Evolutionary conservation across 768 basidiomycete genomes (phyloP), one percentile per base, ranked within the genome.

Genomic region (Psilocybe subaeruginosa): DNA sequence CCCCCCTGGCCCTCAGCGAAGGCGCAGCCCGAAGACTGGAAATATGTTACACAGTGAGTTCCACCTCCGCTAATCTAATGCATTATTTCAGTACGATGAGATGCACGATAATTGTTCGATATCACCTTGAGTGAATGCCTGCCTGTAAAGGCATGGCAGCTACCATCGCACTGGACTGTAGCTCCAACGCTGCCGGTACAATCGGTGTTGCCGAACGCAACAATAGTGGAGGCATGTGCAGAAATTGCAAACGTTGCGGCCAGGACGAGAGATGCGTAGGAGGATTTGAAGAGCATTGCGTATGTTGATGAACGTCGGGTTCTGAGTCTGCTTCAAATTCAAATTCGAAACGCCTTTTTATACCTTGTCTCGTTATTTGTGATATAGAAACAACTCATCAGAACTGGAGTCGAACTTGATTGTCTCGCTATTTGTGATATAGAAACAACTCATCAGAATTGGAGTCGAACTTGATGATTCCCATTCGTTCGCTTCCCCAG

Each of bases 101-200:
- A 12, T 35, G 17, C 41, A 7, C 14, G 11, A 30, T 33, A 31
- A 29, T 12, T 35, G 7, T 35, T 35, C 11, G 11, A 30, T 19
- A 30, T 14, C 30, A 61, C 55, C 55, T 46, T 30, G n/a, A 62
- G 31, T 12, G 61, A 62, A 48, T 62, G 61, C 45, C 61, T 62
- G 17, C 35, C 37, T 7, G 51, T 39, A 37, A 62, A 62, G 19
- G 37, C 48, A 19, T 62, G 61, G 43, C 61, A 62, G 52, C 56
- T 62, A 33, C 61, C 61, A 29, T 62, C 61, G 43, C 61, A 62
- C 30, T 56, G 55, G 3, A 58, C 61, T 4, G 55, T 54, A 7
- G 29, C 43, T 4, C 61, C 61, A 2, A 35, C 56, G 27, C n/a
- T 27, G 12, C 61, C 57, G 45, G 52, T 51, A 43, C 61, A 62